Evolutionary conservation across 192 early-diverging fungal genomes (phyloP).

Genomic region (Podila minutissima): DNA sequence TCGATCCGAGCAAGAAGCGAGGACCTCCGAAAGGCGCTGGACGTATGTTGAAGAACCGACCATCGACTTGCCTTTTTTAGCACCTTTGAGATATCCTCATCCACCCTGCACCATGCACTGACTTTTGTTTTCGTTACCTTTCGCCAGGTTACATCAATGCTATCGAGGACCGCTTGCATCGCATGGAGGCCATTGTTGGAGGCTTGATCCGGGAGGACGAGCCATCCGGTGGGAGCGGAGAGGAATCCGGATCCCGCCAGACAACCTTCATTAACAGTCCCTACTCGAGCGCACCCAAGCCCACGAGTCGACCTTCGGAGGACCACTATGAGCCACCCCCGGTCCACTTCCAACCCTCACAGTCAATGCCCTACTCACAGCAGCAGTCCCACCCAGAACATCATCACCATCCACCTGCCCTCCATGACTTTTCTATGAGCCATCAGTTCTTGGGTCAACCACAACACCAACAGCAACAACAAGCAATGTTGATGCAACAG

Average conservation of each 20-base stretch:
- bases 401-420: conserved; percentile 22
- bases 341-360: background rate
- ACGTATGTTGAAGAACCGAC: conserved; percentile 19
- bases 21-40: conserved; percentile 76
- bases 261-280: conserved; percentile 3
- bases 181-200: conserved; percentile 73
- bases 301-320: conserved; percentile 6
- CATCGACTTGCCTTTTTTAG: too few species aligned
- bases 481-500: background rate
- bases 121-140: too few species aligned
- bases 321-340: conserved; percentile 5
- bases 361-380: conserved; percentile 5
- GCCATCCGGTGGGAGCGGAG: conserved; percentile 9
- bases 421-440: conserved; percentile 17
- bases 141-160: conserved; percentile 80
- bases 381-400: conserved; percentile 14
- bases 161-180: conserved; percentile 79
- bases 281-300: background rate
- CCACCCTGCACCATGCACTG: background rate
- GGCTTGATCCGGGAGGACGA: conserved; percentile 63
- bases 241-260: background rate
- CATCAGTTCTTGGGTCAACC: conserved; percentile 1
- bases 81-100: too few species aligned
- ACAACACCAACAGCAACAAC: conserved; percentile 15
- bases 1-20: conserved; percentile 74